Conservation (phyloP, 495 filamentous ascomycete species). For the Monascus purpureus region DNA sequence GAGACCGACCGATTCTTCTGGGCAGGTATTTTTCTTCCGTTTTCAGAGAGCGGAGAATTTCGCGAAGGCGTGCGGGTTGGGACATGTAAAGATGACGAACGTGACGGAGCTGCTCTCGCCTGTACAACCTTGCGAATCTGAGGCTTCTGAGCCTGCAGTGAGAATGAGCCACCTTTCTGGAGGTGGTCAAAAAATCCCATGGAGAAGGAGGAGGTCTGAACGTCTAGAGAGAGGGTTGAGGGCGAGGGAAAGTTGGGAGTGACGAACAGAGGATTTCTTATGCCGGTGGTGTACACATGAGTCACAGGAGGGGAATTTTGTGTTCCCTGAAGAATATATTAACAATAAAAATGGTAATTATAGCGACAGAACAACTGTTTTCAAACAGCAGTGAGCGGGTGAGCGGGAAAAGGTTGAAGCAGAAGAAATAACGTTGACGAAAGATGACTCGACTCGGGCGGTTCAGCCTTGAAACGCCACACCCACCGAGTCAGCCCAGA, state of each 20-base stretch:
- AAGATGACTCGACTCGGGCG: no score
- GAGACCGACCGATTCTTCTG: slow-evolving; percentile 21
- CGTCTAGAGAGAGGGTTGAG: no score
- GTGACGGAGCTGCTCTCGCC: slow-evolving; percentile 19
- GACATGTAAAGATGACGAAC: slow-evolving; percentile 14
- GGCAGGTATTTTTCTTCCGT: slow-evolving; percentile 14
- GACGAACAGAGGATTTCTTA: not conserved
- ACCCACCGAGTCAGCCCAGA: no score
- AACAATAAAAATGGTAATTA: no score
- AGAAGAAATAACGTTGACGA: no score
- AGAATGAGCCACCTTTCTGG: slow-evolving; percentile 37
- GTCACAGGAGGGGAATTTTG: no score
- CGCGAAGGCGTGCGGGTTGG: slow-evolving; percentile 7
- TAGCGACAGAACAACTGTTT: no score
- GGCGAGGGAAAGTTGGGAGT: slow-evolving; percentile 1
- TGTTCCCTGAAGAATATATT: no score
- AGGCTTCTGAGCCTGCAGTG: slow-evolving; percentile 35
- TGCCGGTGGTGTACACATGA: no score
- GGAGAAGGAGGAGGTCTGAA: slow-evolving; percentile 4
- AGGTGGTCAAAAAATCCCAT: slow-evolving; percentile 46
- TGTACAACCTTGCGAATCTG: slow-evolving; percentile 36
- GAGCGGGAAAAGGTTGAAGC: no score
- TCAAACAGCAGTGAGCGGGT: no score
- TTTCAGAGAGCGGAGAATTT: slow-evolving; percentile 9
- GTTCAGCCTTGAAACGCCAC: no score